Evolutionary conservation across 2,329 filamentous ascomycete genomes (phyloP).

Genomic region (Periconia digitata): DNA sequence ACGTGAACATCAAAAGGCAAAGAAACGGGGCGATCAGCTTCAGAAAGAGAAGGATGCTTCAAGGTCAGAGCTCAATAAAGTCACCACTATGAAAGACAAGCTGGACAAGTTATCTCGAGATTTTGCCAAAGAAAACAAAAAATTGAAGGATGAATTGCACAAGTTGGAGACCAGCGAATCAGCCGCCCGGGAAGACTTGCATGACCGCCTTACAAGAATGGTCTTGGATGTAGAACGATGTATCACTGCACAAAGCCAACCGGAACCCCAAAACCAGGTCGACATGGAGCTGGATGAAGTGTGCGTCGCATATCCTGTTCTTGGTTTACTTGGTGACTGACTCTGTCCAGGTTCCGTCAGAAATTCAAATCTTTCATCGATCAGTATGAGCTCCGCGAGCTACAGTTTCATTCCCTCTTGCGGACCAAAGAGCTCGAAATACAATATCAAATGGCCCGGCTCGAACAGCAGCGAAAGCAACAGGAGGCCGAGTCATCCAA

Average conservation of each 20-base stretch:
- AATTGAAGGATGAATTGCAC: slow-evolving; percentile 91
- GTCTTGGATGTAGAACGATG: slow-evolving; percentile 85
- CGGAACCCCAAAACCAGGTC: slow-evolving; percentile 71
- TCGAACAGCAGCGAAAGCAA: slow-evolving; percentile 85
- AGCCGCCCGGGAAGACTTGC: slow-evolving; percentile 77
- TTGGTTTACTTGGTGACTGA: slow-evolving; percentile 10
- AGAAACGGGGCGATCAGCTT: slow-evolving; percentile 88
- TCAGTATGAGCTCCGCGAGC: slow-evolving; percentile 91
- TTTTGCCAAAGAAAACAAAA: slow-evolving; percentile 95
- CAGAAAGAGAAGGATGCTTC: slow-evolving; percentile 96
- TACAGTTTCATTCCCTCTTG: slow-evolving; percentile 90
- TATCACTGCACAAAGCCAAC: slow-evolving; percentile 82
- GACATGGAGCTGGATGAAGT: slow-evolving; percentile 89
- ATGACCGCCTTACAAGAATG: slow-evolving; percentile 79
- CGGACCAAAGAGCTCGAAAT: slow-evolving; percentile 95
- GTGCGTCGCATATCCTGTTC: slow-evolving; percentile 56
- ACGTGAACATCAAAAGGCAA: slow-evolving; percentile 91
- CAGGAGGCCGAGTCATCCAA: slow-evolving; percentile 80
- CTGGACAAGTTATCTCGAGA: slow-evolving; percentile 94
- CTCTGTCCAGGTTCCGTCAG: slow-evolving; percentile 56
- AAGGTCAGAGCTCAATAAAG: slow-evolving; percentile 85
- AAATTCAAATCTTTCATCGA: slow-evolving; percentile 96
- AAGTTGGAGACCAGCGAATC: slow-evolving; percentile 85
- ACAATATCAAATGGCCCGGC: slow-evolving; percentile 84
- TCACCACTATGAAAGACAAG: slow-evolving; percentile 89